These are phyloP conservation scores for Areca catechu DNA, from an alignment of 176 grass and related monocot species.

Conservation along the genomic window DNA sequence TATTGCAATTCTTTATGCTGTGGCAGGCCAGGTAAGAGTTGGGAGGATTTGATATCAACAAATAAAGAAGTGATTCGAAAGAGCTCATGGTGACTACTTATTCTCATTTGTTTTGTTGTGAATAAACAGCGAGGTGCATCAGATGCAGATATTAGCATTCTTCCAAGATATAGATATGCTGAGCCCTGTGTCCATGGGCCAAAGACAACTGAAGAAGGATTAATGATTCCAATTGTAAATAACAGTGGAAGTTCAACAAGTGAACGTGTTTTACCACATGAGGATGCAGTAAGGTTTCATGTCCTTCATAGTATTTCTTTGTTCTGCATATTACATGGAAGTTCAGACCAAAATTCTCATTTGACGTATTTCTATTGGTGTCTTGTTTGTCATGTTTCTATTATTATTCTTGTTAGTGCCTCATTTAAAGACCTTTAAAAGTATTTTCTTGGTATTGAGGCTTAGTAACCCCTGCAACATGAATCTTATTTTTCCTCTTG, in stretches of 20 bases:
- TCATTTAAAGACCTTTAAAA: too few species aligned
- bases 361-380: too few species aligned
- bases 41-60: not conserved
- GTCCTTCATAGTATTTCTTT: constrained; percentile 4
- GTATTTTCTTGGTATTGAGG: too few species aligned
- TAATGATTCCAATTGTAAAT: constrained; percentile 85
- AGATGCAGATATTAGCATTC: constrained; percentile 69
- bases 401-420: too few species aligned
- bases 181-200: constrained; percentile 34
- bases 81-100: not conserved
- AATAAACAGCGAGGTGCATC: constrained; percentile 78
- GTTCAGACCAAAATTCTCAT: too few species aligned
- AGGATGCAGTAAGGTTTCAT: constrained; percentile 72
- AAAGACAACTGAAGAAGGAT: constrained; percentile 55
- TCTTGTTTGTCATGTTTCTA: too few species aligned
- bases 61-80: too few species aligned
- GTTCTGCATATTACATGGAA: too few species aligned
- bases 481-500: too few species aligned
- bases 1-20: constrained; percentile 84
- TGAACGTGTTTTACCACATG: constrained; percentile 59
- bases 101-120: constrained; percentile 2
- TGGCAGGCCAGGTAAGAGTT: constrained; percentile 68
- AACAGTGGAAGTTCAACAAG: constrained; percentile 52
- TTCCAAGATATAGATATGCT: constrained; percentile 85
- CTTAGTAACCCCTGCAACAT: too few species aligned